Evolutionary conservation across 2,329 filamentous ascomycete species (phyloP), one percentile per base, ranked within the genome.

Genomic region (Leptographium radiaticola): DNA sequence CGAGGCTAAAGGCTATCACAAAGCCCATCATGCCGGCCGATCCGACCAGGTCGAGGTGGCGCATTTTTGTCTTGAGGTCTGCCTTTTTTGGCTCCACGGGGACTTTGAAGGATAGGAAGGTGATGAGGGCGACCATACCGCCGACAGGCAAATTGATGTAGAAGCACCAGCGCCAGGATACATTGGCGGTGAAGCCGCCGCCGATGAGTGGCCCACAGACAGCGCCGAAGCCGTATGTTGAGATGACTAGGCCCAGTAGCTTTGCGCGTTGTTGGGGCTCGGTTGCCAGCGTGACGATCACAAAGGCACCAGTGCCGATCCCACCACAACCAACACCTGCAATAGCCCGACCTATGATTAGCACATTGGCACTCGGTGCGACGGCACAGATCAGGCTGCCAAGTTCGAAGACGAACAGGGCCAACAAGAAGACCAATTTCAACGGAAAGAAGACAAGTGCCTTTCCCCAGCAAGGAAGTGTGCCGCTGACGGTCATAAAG

Each of bases 321-420:
- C 72, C 72, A 49, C 69, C 71, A 11, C 68, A 68, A 51, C 72
- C 72, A 55, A 74, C 65, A 56, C 73, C 73, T 44, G 73, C 71
- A 52, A 76, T 61, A 34, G 73, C 73, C 34, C 73, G 69, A 2
- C 73, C 73, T 10, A 74, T 62, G 46, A 75, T 75, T 45, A 75
- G 71, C 42, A 67, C 65, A 7, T 66, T 66, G n/a, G 71, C 73
- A 3, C 57, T 64, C 0, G 70, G 71, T 0, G 71, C 68, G 12
- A 70, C 65, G 34, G 68, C 71, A 52, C 65, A 70, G 18, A 60
- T 55, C 18, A 60, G 43, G 34, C 51, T 54, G 16, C 57, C 57
- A 10, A 58, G 49, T 46, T 59, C 55, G 33, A 57, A 59, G 45
- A 57, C 12, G 16, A 50, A 53, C 33, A 63, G 56, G 46, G 58